A percentile compares a stretch with the other conserved stretches of the same genome.
Conservation (phyloP, 2,329 filamentous ascomycete genomes). For the Neonectria magnoliae region DNA sequence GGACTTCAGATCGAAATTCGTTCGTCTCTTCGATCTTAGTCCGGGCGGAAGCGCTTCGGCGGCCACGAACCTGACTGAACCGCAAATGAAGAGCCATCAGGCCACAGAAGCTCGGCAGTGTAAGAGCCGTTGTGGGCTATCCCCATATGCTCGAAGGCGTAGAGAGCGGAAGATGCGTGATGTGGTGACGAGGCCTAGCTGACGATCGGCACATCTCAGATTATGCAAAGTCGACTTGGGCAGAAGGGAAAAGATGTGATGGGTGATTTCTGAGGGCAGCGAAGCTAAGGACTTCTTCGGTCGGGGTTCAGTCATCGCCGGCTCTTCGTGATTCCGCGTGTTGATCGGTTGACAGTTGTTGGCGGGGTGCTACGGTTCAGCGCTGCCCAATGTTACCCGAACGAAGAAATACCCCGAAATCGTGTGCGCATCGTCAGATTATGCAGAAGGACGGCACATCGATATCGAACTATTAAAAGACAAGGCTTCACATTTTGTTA, state of each 20-base stretch:
- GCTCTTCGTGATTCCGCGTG: background rate
- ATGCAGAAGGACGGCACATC: too few relatives aligned
- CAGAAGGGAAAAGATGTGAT: background rate
- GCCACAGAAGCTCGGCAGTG: background rate
- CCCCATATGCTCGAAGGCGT: background rate
- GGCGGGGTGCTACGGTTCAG: too few relatives aligned
- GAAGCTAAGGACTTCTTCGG: background rate
- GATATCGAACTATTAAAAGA: too few relatives aligned
- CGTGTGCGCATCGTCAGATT: too few relatives aligned
- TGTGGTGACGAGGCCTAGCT: constrained; percentile 40
- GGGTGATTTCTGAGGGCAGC: constrained; percentile 3
- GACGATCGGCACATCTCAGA: constrained; percentile 44
- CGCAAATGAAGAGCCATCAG: background rate
- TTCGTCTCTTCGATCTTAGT: background rate
- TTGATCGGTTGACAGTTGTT: background rate
- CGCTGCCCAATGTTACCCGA: too few relatives aligned
- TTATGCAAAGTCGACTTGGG: background rate
- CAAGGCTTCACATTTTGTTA: too few relatives aligned
- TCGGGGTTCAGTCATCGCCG: background rate
- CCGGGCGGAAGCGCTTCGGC: background rate
- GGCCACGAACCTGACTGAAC: background rate
- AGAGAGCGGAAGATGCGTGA: background rate
- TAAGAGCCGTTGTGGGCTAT: background rate
- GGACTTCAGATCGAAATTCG: background rate
- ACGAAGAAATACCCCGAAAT: too few relatives aligned